Evolutionary conservation across 1,284 basidiomycete species (phyloP).

Genomic region (Golubevia sp.): DNA sequence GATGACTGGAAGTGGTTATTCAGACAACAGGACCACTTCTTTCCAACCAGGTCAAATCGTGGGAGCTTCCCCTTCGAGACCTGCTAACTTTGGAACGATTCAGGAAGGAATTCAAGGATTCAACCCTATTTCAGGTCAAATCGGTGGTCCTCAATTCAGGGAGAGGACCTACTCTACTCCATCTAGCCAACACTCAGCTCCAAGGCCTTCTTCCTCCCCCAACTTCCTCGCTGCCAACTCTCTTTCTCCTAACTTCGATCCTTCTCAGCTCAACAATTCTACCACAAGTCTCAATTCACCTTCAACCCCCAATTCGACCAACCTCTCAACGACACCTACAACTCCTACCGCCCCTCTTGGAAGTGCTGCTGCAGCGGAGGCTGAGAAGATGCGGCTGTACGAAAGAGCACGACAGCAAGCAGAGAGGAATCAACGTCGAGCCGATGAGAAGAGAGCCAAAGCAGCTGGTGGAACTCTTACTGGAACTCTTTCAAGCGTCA

Average conservation of each 20-base stretch:
- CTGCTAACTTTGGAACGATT: not conserved
- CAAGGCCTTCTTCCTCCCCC: conserved; percentile 3
- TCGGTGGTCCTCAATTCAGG: not conserved
- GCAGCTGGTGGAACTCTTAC: conserved; percentile 4
- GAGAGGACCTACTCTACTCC: not conserved
- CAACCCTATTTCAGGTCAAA: not conserved
- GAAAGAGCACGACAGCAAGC: conserved; percentile 50
- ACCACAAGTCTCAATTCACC: conserved; percentile 3
- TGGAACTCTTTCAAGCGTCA: not conserved
- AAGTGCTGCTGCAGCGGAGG: conserved; percentile 22
- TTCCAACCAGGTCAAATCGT: conserved; percentile 3
- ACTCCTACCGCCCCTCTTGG: not conserved
- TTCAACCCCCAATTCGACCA: conserved; percentile 5
- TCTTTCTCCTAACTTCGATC: not conserved
- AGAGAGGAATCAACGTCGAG: conserved; percentile 37
- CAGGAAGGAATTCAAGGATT: not conserved
- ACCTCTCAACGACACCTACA: not conserved
- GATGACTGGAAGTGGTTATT: not conserved
- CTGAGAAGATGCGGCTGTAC: conserved; percentile 49
- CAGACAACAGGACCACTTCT: not conserved
- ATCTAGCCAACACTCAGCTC: not conserved
- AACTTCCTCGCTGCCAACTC: conserved; percentile 1
- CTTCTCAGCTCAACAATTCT: not conserved
- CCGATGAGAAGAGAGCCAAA: conserved; percentile 27
- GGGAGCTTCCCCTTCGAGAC: not conserved